A percentile compares a stretch with the other conserved stretches of the same genome.
phyloP scores from a whole-genome alignment of 768 basidiomycete genomes.

The Termitomyces sp. region DNA sequence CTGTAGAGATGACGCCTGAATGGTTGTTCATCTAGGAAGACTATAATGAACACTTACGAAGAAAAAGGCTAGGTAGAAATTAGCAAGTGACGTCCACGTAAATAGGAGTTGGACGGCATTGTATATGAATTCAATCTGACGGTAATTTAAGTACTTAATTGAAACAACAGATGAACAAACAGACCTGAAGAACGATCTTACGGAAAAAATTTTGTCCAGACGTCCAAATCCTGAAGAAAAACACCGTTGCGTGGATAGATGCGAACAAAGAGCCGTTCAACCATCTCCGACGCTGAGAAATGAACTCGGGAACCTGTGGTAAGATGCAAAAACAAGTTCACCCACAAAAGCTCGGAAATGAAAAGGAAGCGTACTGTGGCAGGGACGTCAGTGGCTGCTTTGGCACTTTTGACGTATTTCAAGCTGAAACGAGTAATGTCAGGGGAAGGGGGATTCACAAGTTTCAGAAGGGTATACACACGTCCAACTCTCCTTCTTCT shows the following conservation, averaged over 20 bases:
- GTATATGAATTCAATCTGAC: slow-evolving; percentile 82
- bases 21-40: slow-evolving; percentile 5
- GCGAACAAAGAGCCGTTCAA: slow-evolving; percentile 89
- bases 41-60: slow-evolving; percentile 49
- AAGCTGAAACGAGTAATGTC: slow-evolving; percentile 34
- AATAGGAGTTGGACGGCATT: slow-evolving; percentile 86
- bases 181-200: slow-evolving; percentile 66
- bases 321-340: not conserved
- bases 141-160: not conserved
- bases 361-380: slow-evolving; percentile 45
- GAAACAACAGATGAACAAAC: not conserved
- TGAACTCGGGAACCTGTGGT: slow-evolving; percentile 78
- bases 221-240: slow-evolving; percentile 83
- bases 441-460: slow-evolving; percentile 8
- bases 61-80: slow-evolving; percentile 93
- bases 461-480: slow-evolving; percentile 33
- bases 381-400: slow-evolving; percentile 95
- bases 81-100: slow-evolving; percentile 91
- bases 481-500: slow-evolving; percentile 81
- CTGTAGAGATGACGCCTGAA: slow-evolving; percentile 28
- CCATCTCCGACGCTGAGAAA: slow-evolving; percentile 89
- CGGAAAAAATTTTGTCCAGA: slow-evolving; percentile 88
- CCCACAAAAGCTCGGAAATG: not conserved
- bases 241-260: slow-evolving; percentile 86
- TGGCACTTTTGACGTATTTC: slow-evolving; percentile 90